Base-by-base conservation (phyloP, 2,329 filamentous ascomycete species). In the Epichloe sibirici region DNA sequence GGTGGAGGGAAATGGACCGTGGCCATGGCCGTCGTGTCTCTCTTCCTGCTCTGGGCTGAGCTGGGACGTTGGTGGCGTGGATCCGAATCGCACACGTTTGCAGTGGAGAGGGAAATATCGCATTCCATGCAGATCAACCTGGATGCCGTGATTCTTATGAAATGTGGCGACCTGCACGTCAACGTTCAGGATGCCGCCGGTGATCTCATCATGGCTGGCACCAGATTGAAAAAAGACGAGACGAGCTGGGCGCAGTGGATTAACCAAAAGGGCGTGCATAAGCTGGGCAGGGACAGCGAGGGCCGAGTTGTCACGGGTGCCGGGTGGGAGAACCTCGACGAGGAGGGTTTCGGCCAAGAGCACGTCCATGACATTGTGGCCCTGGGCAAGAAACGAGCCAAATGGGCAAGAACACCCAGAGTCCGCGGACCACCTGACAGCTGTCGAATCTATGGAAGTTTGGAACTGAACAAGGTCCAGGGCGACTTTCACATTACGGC, bases 401-500 rank as follows among this genome's bases (percentile, higher is more conserved):
- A 83, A 65, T 85, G 82, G 72, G 76, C 79, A 38, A 90, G 86
- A 76, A 93, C 89, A 2, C 90, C 90, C 2, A 76, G 73, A 55
- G 63, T 93, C 17, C 76, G 76, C 65, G 71, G 72, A 4, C 60
- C 63, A 23, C 69, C 76, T 15, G 87, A 95, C 66, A 86, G 86
- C 56, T 98, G 93, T 68, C 82, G 93, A 47, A 82, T 98, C 57
- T 98, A 82, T 67, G 93, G 93, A 37, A 94, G 82, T 62, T 69
- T 98, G 66, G 86, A 95, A 59, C 79, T 94, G 59, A 98, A 98
- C 70, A 95, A 94, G 72, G 93, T 98, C 45, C 91, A 96, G 70
- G 93, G 91, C 4, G 91, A 98, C 68, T 97, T 98, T 65, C 93
- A 98, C 66, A 93, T 98, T 63, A 98, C 93, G 2, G 93, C 93